Percentiles rank a stretch among this genome's conserved stretches.
phyloP scores from a whole-genome alignment of 75 land plant genomes.

The Pinus taeda region DNA sequence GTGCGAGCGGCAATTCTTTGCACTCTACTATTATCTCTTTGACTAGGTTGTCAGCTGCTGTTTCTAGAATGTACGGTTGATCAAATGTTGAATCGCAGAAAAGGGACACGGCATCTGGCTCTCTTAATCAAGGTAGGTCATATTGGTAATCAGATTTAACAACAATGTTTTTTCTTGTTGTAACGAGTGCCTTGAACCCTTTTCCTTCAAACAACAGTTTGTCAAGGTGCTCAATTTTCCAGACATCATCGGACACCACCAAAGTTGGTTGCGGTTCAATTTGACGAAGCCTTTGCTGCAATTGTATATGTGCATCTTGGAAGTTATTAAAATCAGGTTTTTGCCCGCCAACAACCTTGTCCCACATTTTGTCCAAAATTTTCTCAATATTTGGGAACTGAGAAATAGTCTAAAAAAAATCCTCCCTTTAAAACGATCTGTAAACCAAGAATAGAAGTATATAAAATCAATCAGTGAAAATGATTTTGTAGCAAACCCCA shows the following conservation, averaged over 20 bases:
- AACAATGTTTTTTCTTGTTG: conserved; percentile 30
- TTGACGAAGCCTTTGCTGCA: not conserved
- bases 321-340: not conserved
- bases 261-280: conserved; percentile 13
- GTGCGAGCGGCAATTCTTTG: conserved; percentile 62
- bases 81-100: conserved; percentile 53
- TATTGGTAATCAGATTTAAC: conserved; percentile 16
- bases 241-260: conserved; percentile 62
- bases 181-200: conserved; percentile 40
- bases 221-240: conserved; percentile 41
- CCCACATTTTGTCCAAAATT: conserved; percentile 24
- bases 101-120: conserved; percentile 44
- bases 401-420: conserved; percentile 58
- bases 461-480: no score
- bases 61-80: conserved; percentile 22
- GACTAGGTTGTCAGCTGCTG: conserved; percentile 30
- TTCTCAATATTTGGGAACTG: conserved; percentile 36
- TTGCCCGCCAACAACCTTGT: not conserved
- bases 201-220: conserved; percentile 30
- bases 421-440: conserved; percentile 36
- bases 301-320: conserved; percentile 1
- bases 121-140: conserved; percentile 42
- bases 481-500: no score
- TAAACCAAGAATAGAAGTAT: not conserved
- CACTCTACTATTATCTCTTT: conserved; percentile 52